Percentiles rank a stretch among this genome's conserved stretches.
Conservation (phyloP, 805 yeast genomes). For the Pichia ethanolica region DNA sequence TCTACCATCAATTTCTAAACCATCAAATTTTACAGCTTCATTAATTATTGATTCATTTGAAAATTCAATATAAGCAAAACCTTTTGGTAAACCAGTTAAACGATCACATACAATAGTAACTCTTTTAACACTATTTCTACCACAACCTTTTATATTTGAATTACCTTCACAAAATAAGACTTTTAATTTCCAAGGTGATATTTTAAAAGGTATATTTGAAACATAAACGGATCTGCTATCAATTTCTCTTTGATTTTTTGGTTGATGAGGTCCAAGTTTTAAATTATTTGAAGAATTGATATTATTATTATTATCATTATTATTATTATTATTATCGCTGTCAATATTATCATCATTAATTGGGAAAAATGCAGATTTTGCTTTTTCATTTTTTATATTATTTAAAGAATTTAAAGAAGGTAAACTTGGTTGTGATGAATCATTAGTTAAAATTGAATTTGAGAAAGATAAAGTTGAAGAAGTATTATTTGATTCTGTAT, state of each 20-base stretch:
- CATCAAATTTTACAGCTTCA: slow-evolving; percentile 59
- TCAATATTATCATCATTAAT: too few relatives aligned
- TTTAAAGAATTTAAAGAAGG: too few relatives aligned
- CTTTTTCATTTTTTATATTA: too few relatives aligned
- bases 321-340: neutral
- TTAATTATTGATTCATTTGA: slow-evolving; percentile 53
- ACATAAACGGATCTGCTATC: slow-evolving; percentile 73
- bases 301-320: neutral
- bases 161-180: slow-evolving; percentile 65
- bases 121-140: slow-evolving; percentile 47
- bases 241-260: slow-evolving; percentile 39
- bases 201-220: slow-evolving; percentile 75
- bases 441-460: too few relatives aligned
- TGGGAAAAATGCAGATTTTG: too few relatives aligned
- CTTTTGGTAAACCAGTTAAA: slow-evolving; percentile 72
- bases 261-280: slow-evolving; percentile 27
- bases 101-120: slow-evolving; percentile 70
- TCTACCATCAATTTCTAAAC: slow-evolving; percentile 57
- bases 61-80: slow-evolving; percentile 81
- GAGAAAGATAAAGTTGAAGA: too few relatives aligned
- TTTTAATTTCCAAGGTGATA: slow-evolving; percentile 71
- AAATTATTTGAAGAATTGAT: neutral
- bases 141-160: slow-evolving; percentile 2
- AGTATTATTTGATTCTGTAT: too few relatives aligned
- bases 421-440: too few relatives aligned